A percentile compares a stretch with the other conserved stretches of the same genome.
Conservation (phyloP, 148 eudicot genomes). For the Agrostemma githago region DNA sequence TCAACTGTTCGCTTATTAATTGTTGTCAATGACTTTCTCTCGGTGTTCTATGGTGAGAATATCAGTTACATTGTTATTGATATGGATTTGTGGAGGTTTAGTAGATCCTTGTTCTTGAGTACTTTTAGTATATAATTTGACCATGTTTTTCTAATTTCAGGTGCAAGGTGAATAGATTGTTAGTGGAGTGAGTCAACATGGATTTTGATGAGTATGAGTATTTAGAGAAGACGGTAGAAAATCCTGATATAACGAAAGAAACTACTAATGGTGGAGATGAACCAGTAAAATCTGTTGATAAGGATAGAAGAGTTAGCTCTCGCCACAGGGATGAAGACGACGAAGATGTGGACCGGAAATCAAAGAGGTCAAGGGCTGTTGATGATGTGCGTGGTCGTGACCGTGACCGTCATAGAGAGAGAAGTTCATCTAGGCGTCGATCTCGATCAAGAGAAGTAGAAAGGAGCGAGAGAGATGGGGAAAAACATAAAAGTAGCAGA, state of each 20-base stretch:
- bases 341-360: slow-evolving; percentile 39
- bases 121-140: neutral
- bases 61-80: neutral
- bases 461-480: slow-evolving; percentile 42
- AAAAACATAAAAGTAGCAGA: slow-evolving; percentile 42
- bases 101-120: neutral
- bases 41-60: neutral
- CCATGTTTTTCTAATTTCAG: neutral
- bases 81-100: neutral
- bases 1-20: neutral
- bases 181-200: slow-evolving; percentile 31
- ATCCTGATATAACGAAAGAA: slow-evolving; percentile 39
- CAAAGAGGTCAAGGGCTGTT: slow-evolving; percentile 51
- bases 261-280: slow-evolving; percentile 47
- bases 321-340: slow-evolving; percentile 40
- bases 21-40: neutral
- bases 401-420: slow-evolving; percentile 41
- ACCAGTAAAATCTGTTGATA: slow-evolving; percentile 34
- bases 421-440: slow-evolving; percentile 41
- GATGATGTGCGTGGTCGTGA: slow-evolving; percentile 46
- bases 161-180: neutral
- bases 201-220: slow-evolving; percentile 82
- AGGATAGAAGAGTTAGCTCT: slow-evolving; percentile 44
- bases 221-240: slow-evolving; percentile 66
- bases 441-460: slow-evolving; percentile 52